Percentiles rank a stretch among this genome's conserved stretches.
Conservation (phyloP, 2,329 filamentous ascomycete genomes). For the Chaetomium strumarium region DNA sequence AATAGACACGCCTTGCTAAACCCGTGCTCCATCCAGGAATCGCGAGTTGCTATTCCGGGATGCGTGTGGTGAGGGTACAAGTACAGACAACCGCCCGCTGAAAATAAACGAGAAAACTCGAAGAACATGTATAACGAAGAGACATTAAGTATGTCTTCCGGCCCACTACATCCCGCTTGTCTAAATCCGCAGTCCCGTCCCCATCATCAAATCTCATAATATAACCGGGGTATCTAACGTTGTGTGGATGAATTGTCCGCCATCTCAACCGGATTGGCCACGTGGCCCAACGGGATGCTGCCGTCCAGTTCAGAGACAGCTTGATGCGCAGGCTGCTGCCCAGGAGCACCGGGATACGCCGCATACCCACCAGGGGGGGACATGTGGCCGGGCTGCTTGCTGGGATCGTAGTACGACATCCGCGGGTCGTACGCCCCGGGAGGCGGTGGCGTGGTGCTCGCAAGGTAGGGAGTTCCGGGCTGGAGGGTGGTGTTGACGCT, state of each 20-base stretch:
- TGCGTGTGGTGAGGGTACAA: no score
- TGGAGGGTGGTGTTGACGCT: slow-evolving; percentile 1
- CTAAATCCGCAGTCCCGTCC: neutral
- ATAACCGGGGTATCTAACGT: neutral
- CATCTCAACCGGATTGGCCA: slow-evolving; percentile 19
- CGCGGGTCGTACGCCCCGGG: slow-evolving; percentile 11
- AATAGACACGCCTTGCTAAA: no score
- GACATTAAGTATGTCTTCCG: neutral
- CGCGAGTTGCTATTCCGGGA: no score
- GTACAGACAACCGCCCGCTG: no score
- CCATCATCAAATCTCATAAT: neutral
- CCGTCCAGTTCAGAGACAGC: slow-evolving; percentile 11
- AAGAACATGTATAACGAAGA: neutral
- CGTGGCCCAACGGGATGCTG: slow-evolving; percentile 2
- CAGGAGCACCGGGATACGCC: neutral
- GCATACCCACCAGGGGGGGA: neutral
- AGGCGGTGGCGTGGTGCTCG: neutral
- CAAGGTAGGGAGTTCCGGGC: slow-evolving; percentile 8
- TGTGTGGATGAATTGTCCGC: slow-evolving; percentile 1
- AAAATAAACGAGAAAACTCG: neutral
- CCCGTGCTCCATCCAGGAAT: neutral
- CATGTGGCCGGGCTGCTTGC: slow-evolving; percentile 11
- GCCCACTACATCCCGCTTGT: neutral
- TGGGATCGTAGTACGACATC: slow-evolving; percentile 18
- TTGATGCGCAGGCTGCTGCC: neutral